A percentile compares a stretch with the other conserved stretches of the same genome.
Evolutionary conservation across 768 basidiomycete species (phyloP).

Genomic region (Macrolepiota albuminosa): DNA sequence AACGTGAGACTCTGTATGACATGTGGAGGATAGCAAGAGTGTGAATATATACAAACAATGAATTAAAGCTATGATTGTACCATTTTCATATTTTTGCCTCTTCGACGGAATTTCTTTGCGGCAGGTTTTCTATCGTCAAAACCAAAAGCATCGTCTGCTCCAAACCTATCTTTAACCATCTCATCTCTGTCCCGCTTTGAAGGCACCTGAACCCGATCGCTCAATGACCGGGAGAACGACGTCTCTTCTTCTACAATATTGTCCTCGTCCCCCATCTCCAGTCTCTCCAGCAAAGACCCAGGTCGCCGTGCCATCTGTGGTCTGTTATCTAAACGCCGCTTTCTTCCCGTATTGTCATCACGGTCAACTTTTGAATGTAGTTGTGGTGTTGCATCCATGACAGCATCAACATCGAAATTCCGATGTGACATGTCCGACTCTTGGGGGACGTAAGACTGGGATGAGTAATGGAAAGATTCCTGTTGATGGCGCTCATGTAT

Average conservation of each 20-base stretch:
- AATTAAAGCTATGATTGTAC: neutral
- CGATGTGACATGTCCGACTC: neutral
- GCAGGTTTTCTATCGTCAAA: conserved; percentile 23
- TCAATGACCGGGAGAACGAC: conserved; percentile 24
- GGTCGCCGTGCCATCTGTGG: conserved; percentile 16
- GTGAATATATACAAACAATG: neutral
- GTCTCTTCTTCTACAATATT: conserved; percentile 5
- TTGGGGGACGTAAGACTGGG: neutral
- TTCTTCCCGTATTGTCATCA: neutral
- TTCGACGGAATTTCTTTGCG: conserved; percentile 25
- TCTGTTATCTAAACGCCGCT: conserved; percentile 5
- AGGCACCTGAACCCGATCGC: conserved; percentile 34
- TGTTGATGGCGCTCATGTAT: neutral
- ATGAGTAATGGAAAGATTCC: neutral
- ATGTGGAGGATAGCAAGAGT: neutral
- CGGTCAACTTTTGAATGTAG: conserved; percentile 1
- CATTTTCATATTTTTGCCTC: conserved; percentile 20
- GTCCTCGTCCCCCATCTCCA: conserved; percentile 20
- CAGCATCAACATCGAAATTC: neutral
- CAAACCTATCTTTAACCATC: conserved; percentile 15
- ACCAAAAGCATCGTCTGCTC: conserved; percentile 20
- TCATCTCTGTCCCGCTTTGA: conserved; percentile 36
- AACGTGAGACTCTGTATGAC: neutral
- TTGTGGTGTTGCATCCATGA: neutral
- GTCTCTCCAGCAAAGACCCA: conserved; percentile 30